Evolutionary conservation across 805 yeast genomes (phyloP), one percentile per base, ranked within the genome.

Genomic region (Lipomyces anomalus): DNA sequence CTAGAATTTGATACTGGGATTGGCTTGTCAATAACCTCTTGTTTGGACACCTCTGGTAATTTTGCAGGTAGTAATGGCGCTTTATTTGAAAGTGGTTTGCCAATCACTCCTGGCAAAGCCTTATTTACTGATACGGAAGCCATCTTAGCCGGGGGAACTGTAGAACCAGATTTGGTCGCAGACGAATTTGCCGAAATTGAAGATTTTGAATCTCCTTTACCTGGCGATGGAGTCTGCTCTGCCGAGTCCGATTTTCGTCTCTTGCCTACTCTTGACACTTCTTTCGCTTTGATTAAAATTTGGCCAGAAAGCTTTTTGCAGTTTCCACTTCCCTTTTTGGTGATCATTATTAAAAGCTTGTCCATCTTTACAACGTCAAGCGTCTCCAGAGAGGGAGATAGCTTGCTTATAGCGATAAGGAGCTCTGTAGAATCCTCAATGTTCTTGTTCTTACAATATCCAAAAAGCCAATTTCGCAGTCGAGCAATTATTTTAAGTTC

Each of bases 401-500:
- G 45, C 22, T 41, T 23, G 16, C 22, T 22, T 13, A 56, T 36
- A 11, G 50, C 43, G 11, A 16, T 30, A 30, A 56, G n/a, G 7
- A 53, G 30, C 13, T 44, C 23, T 20, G 39, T 38, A 13, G 51
- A 42, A 9, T 36, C 26, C 6, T 53, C 57, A 30, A 45, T 44
- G 6, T 35, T 21, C 43, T 53, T 55, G 17, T 47, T 37, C 42
- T 56, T 55, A 35, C 48, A 50, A 36, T 56, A 56, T 24, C 21
- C 38, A 11, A 39, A 52, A 9, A 56, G 39, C 59, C 57, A 52
- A 30, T 56, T 56, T 11, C 59, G 44, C 17, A 55, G 17, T 4
- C 59, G 57, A 1, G 59, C 59, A 6, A 56, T 42, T 22, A 47
- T 42, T 22, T 44, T 39, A 13, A 52, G 26, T 33, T 50, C 54